Base-by-base conservation (phyloP, 2,329 filamentous ascomycete species). In the Talaromyces sp. region DNA sequence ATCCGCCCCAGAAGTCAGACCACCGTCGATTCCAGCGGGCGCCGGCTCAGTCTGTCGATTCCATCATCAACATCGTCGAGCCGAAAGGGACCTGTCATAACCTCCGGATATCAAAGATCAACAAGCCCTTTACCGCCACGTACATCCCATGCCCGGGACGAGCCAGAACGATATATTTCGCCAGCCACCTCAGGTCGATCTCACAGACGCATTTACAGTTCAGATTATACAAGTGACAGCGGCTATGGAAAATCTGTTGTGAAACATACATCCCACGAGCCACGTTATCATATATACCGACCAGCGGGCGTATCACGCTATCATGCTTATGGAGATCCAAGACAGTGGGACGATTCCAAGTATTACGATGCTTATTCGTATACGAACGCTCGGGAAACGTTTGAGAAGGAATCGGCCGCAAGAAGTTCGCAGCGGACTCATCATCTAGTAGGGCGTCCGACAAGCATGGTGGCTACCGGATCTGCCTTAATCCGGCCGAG, bases 301-400 rank as follows among this genome's bases (percentile, higher is more conserved):
- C 65, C 66, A 2, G 62, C 62, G 50, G 61, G 61, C 7, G 63
- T 62, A 13, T 64, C 63, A 45, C 66, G 66, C 19, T 69, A 74
- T 57, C 67, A 68, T 35, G 63, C 64, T 11, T 65, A 67, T 7
- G 68, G 67, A 17, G 64, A 68, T 35, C 58, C 64, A 45, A 64
- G 66, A 48, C 69, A 72, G 57, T 67, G 67, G 37, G 69, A 73
- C 22, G 72, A 75, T 48, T 72, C 76, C 60, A 74, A 75, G 52
- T 66, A 73, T 17, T 70, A 73, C 46, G 70, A 75, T 63, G 72
- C 73, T 6, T 79, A 77, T 61, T 78, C 76, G 11, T 79, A 79
- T 60, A 80, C 77, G 13, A 76, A 73, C 6, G 71, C 76, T 2
- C 71, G 72, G 37, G 77, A 79, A 56, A 75, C 78, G 56, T 77